Base-by-base conservation (phyloP, 1,139 yeast species). In the Keqinozyma sinolaborantium region DNA sequence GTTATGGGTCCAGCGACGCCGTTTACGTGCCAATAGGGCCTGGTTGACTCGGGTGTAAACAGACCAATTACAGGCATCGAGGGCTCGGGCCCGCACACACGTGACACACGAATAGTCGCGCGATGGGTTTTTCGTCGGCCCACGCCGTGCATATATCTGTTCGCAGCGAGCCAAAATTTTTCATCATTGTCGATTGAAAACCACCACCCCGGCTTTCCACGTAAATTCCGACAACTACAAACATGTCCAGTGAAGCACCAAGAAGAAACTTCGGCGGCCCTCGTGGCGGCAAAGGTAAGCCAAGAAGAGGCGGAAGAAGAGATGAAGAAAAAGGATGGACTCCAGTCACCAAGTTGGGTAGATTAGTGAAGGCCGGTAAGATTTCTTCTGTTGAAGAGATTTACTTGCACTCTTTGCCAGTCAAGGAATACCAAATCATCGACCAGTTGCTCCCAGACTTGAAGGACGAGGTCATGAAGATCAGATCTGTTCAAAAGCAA, bases 261-360 rank as follows among this genome's bases (percentile, higher is more conserved):
- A 70, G 64, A 63, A 77, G 77, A 69, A 64, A 73, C 70, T 83
- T 83, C 69, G 86, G 83, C 57, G 77, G 80, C 55, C 72, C 77
- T 64, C 21, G 21, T 18, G 21, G 21, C 21, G 72, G 70, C 67
- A 80, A 78, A 63, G 50, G 53, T 48, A 72, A 72, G 67, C 80
- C 83, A 60, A 59, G 63, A 56, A 60, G 72, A 52, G 75, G 86
- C 58, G 77, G 84, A 67, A 77, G 83, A 68, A 73, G 77, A 57
- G 80, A 76, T 54, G 97, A 90, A 74, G 97, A 92, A 80, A 90
- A 92, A 80, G 96, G 95, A 58, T 92, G 98, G 98, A 83, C 83
- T 60, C 99, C 99, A 76, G 98, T 92, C 68, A 92, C 99, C 92
- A 94, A 92, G 83, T 87, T 92, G 69, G 99, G 98, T 76, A 90